These are phyloP conservation scores for Tuber umbilicatum DNA, from an alignment of 495 filamentous ascomycete genomes.

Conservation along the genomic window DNA sequence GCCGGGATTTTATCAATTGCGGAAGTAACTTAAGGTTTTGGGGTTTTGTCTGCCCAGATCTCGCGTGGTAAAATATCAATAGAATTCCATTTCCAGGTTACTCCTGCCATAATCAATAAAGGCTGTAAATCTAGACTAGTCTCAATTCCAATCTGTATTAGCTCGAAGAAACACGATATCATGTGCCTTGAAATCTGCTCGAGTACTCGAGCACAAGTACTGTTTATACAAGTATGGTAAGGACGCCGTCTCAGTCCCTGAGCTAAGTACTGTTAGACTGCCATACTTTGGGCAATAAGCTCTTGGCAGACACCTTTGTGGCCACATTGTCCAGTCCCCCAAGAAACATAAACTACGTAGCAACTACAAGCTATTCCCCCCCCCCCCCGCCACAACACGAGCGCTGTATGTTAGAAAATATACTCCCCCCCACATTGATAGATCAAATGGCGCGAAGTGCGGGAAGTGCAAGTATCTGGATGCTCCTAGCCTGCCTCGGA, in stretches of 20 bases:
- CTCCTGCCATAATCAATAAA: not conserved
- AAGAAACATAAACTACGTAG: slow-evolving; percentile 9
- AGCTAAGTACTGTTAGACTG: not conserved
- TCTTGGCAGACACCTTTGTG: slow-evolving; percentile 33
- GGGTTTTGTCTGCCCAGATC: slow-evolving; percentile 4
- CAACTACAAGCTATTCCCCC: not conserved
- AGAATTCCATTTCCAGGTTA: not conserved
- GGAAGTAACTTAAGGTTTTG: slow-evolving; percentile 27
- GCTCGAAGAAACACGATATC: not conserved
- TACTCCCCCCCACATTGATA: slow-evolving; percentile 1
- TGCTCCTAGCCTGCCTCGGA: slow-evolving; percentile 25
- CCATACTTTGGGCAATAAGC: not conserved
- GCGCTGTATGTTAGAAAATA: slow-evolving; percentile 14
- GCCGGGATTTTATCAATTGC: slow-evolving; percentile 68
- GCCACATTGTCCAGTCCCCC: slow-evolving; percentile 15
- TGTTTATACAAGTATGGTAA: not conserved
- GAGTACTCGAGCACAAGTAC: too few species aligned
- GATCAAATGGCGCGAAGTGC: not conserved
- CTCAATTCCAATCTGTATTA: not conserved
- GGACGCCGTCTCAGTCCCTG: not conserved
- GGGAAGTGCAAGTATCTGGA: slow-evolving; percentile 9
- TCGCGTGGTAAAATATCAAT: too few species aligned
- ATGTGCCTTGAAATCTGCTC: not conserved
- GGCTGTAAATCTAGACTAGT: not conserved
- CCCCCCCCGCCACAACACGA: slow-evolving; percentile 6